Conservation (phyloP, 2,329 filamentous ascomycete genomes). For the Cladosporium sp. region DNA sequence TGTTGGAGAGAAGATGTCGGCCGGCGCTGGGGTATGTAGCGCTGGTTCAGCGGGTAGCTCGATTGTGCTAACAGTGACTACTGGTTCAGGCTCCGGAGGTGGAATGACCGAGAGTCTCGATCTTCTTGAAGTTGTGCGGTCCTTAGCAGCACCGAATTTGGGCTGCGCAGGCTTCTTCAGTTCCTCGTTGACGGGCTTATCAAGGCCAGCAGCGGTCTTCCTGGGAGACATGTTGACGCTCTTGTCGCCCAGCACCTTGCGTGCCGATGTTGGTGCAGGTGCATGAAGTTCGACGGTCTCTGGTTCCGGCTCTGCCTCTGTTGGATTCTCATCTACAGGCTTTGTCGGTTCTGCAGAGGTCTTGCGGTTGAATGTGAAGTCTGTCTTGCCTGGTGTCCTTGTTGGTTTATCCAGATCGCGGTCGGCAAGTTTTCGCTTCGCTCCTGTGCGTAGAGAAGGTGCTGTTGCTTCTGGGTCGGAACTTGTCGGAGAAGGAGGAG, state of each 20-base stretch:
- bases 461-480: conserved; percentile 38
- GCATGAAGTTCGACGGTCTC: conserved; percentile 9
- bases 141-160: conserved; percentile 22
- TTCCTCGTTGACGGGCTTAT: conserved; percentile 25
- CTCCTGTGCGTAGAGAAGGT: conserved; percentile 47
- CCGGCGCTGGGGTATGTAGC: conserved; percentile 35
- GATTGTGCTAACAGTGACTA: conserved; percentile 27
- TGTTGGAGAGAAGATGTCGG: conserved; percentile 47
- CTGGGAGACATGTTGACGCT: conserved; percentile 42
- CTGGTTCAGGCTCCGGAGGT: conserved; percentile 26
- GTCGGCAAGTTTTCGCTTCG: conserved; percentile 60
- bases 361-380: conserved; percentile 52
- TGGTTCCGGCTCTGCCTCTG: conserved; percentile 13
- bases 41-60: conserved; percentile 29
- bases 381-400: conserved; percentile 39
- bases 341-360: conserved; percentile 4
- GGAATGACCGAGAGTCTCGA: conserved; percentile 28
- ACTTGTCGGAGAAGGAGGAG: conserved; percentile 41
- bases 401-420: conserved; percentile 52
- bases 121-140: conserved; percentile 34
- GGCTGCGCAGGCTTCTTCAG: conserved; percentile 25
- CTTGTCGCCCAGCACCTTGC: conserved; percentile 46
- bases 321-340: neutral
- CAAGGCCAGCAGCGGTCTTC: conserved; percentile 24
- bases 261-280: conserved; percentile 6